Base-by-base conservation (phyloP, 1,139 yeast genomes). In the Candida sanyaensis region DNA sequence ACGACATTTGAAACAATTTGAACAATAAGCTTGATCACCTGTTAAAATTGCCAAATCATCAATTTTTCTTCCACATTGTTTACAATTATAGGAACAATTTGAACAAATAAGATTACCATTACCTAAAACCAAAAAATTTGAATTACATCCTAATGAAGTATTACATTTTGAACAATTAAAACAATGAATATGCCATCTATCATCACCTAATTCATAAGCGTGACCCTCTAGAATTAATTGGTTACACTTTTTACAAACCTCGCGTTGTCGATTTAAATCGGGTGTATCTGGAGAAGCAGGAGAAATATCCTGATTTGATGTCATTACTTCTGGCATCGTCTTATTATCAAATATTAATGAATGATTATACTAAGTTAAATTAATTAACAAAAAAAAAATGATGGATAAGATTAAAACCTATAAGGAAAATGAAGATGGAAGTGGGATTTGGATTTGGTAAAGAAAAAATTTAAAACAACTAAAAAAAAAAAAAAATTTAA, bases 21-120 rank as follows among this genome's bases (percentile, higher is more conserved):
- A 84, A 66, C 99, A 95, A 63, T 90, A 93, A 4, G 98, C 97
- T 62, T 89, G 96, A 58, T 87, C 96, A 23, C 97, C 97, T 1
- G 98, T 91, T 42, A 92, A 77, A 36, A 93, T 92, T n/a, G 99
- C 99, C 71, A 92, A 75, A 64, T 93, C 97, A 61, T 90, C 96
- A 54, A 93, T 93, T 65, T 91, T 89, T 63, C 88, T 88, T 46
- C 85, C 83, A 73, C 99, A 95, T 52, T 85, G 85, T 59, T 86
- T 84, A 66, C 99, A 93, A 44, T 85, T 82, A 64, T 92, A 95
- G 11, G 96, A 88, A 66, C 99, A 93, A 54, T 86, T 88, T 47
- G 91, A 84, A 65, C 99, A 93, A 26, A 95, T 89, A 49, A 95
- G 72, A 49, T 88, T 86, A 31, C 99, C 98, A 51, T 95, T 90